Conservation (phyloP, 805 yeast species). For the Suhomyces xylopsoci region DNA sequence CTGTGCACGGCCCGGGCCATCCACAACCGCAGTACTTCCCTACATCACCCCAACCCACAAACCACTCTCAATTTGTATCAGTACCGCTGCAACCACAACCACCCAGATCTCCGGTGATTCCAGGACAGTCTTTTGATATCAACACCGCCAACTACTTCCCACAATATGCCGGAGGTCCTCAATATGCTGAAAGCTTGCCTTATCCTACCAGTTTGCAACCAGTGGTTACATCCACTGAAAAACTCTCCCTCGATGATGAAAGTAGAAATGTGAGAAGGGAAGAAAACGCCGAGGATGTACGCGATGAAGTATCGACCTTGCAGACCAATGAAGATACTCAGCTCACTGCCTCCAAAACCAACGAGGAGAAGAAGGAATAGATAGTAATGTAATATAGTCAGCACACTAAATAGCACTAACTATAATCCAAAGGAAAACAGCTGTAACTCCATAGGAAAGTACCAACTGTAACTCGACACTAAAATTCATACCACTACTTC, state of each 20-base stretch:
- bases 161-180: constrained; percentile 14
- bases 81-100: constrained; percentile 6
- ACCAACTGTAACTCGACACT: not conserved
- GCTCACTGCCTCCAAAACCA: not conserved
- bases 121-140: constrained; percentile 10
- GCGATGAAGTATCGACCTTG: constrained; percentile 13
- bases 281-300: not conserved
- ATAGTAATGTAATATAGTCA: not conserved
- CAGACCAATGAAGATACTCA: constrained; percentile 5
- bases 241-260: not conserved
- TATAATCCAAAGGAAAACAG: too few species aligned
- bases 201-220: constrained; percentile 14
- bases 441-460: too few species aligned
- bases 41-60: constrained; percentile 25
- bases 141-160: constrained; percentile 17
- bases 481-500: not conserved
- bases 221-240: constrained; percentile 4
- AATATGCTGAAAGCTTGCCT: constrained; percentile 13
- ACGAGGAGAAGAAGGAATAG: not conserved
- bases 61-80: constrained; percentile 10
- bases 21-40: constrained; percentile 37
- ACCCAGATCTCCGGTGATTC: constrained; percentile 1
- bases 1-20: constrained; percentile 21
- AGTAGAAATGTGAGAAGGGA: not conserved
- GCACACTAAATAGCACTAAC: too few species aligned